Percentiles rank a stretch among this genome's conserved stretches.
Evolutionary conservation across 257 asterid species (phyloP).

Genomic region (Pogostemon cablin): DNA sequence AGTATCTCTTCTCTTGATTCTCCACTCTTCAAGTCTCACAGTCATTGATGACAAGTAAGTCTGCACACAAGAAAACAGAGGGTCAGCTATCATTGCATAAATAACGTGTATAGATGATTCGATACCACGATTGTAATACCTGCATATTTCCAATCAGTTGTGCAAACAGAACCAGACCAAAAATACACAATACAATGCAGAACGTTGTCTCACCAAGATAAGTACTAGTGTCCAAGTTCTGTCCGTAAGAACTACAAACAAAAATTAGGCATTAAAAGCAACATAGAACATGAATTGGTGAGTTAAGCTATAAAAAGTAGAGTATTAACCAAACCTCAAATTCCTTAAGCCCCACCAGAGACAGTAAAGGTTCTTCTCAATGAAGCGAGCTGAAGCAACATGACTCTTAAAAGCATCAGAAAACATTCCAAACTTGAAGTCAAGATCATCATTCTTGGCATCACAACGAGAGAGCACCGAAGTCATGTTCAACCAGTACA

Average conservation of each 20-base stretch:
- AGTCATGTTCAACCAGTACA: constrained; percentile 69
- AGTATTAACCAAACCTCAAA: constrained; percentile 58
- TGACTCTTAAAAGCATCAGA: constrained; percentile 85
- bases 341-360: constrained; percentile 99
- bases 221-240: constrained; percentile 82
- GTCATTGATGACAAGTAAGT: constrained; percentile 91
- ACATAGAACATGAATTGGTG: not conserved
- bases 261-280: constrained; percentile 9
- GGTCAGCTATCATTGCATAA: not conserved
- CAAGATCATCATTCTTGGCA: constrained; percentile 69
- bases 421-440: constrained; percentile 93
- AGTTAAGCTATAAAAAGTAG: not conserved
- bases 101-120: not conserved
- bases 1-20: constrained; percentile 80
- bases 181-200: constrained; percentile 65
- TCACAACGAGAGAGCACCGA: constrained; percentile 58
- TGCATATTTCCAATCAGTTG: constrained; percentile 95
- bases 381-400: constrained; percentile 73
- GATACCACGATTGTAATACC: constrained; percentile 42
- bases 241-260: constrained; percentile 85
- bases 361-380: constrained; percentile 80
- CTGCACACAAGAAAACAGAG: constrained; percentile 42
- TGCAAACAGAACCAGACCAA: constrained; percentile 83
- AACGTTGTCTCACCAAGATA: constrained; percentile 85
- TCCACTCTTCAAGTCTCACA: constrained; percentile 96